These are phyloP conservation scores for Globisporangium alternatum DNA, from an alignment of 352 stramenopile genomes.

Conservation along the genomic window DNA sequence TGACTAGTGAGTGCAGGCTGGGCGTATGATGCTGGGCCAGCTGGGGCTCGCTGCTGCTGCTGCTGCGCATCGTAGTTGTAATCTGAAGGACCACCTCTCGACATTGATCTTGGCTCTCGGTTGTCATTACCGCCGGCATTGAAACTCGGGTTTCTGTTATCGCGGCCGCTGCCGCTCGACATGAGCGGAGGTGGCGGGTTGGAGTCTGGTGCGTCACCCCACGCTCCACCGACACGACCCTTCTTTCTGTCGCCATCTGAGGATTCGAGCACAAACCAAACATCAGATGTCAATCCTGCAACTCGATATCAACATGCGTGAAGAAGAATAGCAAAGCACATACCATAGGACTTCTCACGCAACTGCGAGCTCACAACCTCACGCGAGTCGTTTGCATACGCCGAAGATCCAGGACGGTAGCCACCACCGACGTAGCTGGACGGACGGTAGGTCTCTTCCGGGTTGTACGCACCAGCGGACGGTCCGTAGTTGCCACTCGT, in stretches of 20 bases:
- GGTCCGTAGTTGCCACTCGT: conserved; percentile 67
- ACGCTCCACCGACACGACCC: conserved; percentile 74
- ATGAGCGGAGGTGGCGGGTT: conserved; percentile 20
- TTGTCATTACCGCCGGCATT: conserved; percentile 19
- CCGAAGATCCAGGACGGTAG: conserved; percentile 43
- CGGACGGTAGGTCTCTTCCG: conserved; percentile 74
- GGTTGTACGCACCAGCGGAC: conserved; percentile 65
- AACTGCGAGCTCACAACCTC: conserved; percentile 62
- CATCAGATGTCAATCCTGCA: not conserved
- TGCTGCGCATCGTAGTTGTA: conserved; percentile 51
- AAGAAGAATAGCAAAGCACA: conserved; percentile 3
- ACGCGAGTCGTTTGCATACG: conserved; percentile 47
- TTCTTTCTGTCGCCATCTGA: conserved; percentile 81
- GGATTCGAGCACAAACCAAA: not conserved
- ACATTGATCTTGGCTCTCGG: conserved; percentile 36
- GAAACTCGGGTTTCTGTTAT: conserved; percentile 51
- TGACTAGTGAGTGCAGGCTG: conserved; percentile 42
- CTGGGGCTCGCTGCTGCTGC: conserved; percentile 17
- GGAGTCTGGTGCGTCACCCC: conserved; percentile 33
- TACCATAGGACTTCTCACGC: conserved; percentile 78
- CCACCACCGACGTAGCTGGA: conserved; percentile 39
- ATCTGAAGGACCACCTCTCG: conserved; percentile 34
- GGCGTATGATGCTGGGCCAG: conserved; percentile 22
- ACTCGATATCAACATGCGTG: not conserved
- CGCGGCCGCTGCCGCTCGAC: conserved; percentile 24